Percentiles rank a stretch among this genome's conserved stretches.
Conservation (phyloP, 1,139 yeast genomes). For the Hyphopichia pseudoburtonii region DNA sequence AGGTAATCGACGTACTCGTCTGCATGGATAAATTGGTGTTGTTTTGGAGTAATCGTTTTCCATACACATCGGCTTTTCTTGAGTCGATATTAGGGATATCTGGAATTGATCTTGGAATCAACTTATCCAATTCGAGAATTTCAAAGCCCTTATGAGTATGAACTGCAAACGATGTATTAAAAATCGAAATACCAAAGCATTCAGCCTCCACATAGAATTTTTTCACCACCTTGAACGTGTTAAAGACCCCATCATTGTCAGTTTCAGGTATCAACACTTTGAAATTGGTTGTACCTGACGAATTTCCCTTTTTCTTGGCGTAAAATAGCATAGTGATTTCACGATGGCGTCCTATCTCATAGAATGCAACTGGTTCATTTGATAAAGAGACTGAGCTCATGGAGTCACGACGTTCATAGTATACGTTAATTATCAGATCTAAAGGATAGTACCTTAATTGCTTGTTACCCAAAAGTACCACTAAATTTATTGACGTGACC, state of each 20-base stretch:
- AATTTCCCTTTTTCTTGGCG: constrained; percentile 50
- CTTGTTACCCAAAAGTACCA: constrained; percentile 60
- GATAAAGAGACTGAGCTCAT: constrained; percentile 36
- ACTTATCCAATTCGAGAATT: constrained; percentile 59
- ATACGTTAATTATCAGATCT: constrained; percentile 40
- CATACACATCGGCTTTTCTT: constrained; percentile 33
- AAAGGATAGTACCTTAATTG: constrained; percentile 63
- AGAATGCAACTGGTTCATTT: constrained; percentile 46
- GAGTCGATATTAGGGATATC: constrained; percentile 30
- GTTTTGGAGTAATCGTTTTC: constrained; percentile 18
- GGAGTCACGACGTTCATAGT: constrained; percentile 31
- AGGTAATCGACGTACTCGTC: constrained; percentile 4
- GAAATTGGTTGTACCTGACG: constrained; percentile 48
- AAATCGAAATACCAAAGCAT: constrained; percentile 55
- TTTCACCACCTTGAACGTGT: constrained; percentile 49
- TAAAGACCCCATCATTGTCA: constrained; percentile 51
- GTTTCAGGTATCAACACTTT: constrained; percentile 51
- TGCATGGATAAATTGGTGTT: constrained; percentile 2
- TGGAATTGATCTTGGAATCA: constrained; percentile 57
- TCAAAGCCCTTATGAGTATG: constrained; percentile 72
- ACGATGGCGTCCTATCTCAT: constrained; percentile 61
- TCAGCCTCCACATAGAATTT: constrained; percentile 53
- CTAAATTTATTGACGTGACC: constrained; percentile 54
- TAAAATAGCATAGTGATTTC: constrained; percentile 57
- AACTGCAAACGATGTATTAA: constrained; percentile 63